Percentiles rank a stretch among this genome's conserved stretches.
Conservation (phyloP, 1,284 basidiomycete species). For the Marasmius fiardii region DNA sequence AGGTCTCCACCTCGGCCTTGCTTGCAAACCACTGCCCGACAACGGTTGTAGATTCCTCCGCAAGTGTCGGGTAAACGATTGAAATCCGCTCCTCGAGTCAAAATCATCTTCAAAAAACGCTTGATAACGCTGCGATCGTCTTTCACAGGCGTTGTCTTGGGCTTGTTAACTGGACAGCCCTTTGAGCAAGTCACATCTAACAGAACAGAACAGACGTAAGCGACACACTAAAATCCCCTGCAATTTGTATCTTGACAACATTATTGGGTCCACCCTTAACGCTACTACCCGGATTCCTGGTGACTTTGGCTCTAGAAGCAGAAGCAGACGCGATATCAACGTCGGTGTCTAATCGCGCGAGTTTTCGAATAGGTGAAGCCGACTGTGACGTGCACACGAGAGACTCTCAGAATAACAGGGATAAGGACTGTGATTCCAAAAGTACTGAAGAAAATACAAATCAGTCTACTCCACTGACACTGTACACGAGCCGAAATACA, state of each 20-base stretch:
- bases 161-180: neutral
- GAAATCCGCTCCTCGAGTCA: constrained; percentile 33
- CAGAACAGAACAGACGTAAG: neutral
- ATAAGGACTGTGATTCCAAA: neutral
- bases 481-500: no score
- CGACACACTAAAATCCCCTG: neutral
- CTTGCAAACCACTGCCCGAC: constrained; percentile 48
- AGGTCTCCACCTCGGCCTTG: constrained; percentile 51
- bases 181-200: neutral
- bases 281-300: constrained; percentile 10
- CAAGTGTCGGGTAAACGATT: constrained; percentile 41
- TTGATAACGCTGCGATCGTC: constrained; percentile 15
- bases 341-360: constrained; percentile 57
- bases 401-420: neutral
- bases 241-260: neutral
- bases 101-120: constrained; percentile 38
- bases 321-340: constrained; percentile 61
- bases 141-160: neutral
- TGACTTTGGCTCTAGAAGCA: constrained; percentile 49
- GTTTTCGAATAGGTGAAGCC: constrained; percentile 62
- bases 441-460: neutral
- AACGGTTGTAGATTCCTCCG: constrained; percentile 54
- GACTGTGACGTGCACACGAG: constrained; percentile 22
- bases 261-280: neutral
- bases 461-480: no score